Evolutionary conservation across 2,329 filamentous ascomycete species (phyloP), one percentile per base, ranked within the genome.

Genomic region (Chrysosporium queenslandicum): DNA sequence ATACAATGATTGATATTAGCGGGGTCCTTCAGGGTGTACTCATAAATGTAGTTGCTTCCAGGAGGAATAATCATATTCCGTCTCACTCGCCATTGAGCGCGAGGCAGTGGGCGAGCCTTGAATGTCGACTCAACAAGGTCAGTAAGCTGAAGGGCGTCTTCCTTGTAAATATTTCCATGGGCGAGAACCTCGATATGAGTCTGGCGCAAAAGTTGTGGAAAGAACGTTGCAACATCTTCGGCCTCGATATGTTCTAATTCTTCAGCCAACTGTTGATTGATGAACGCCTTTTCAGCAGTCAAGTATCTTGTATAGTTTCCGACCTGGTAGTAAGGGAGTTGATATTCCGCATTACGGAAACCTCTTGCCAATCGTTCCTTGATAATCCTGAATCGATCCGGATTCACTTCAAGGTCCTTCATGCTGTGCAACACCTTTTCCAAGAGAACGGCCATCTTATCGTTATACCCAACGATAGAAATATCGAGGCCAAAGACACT

Each of bases 81-180:
- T 47, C 81, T 76, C 50, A 91, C 80, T 18, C 83, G 82, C 83
- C 88, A 91, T 65, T 97, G 88, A 21, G 82, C 79, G 40, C 78
- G 77, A 3, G 89, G 86, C 16, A 97, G 73, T 16, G 78, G 70
- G 27, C 84, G 80, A 11, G 90, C 84, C 65, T 85, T 84, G 43
- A 98, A 70, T 0, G 80, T 87, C 4, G 77, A 81, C 66, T 94
- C 87, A 23, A 96, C 78, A 61, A 94, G 78, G 58, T 92, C 82
- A 0, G 87, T 91, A 65, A 95, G 78, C 64, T 84, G 85, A 51
- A 96, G 74, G 0, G 88, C 89, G 64, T 98, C 92, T 66, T 94
- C 88, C 70, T 90, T 94, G 74, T 94, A 89, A 52, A 98, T 67
- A 67, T 98, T 98, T 49, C 92, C 92, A 61, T 96, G 90, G 0